Evolutionary conservation across 352 stramenopile genomes (phyloP), one percentile per base, ranked within the genome.

Genomic region (Globisporangium sylvaticum): DNA sequence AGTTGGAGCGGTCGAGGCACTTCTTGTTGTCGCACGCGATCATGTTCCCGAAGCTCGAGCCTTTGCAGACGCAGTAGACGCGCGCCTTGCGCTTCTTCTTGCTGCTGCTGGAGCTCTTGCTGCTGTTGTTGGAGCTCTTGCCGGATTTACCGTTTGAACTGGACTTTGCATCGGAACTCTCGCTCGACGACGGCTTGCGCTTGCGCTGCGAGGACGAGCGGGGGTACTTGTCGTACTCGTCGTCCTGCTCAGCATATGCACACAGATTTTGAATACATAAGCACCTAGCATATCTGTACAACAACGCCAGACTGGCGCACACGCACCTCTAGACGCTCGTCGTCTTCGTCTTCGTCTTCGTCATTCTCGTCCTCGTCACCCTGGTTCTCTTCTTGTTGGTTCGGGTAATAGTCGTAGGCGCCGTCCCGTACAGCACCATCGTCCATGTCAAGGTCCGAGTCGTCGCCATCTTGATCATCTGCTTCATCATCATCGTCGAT

Each of bases 1-100:
- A 94, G 69, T 94, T 94, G 31, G 82, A 91, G 10, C 83, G 84
- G 61, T 94, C 86, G 7, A 78, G 68, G 55, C 86, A 94, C 46
- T 76, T 89, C 39, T 89, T 90, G 75, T 90, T 91, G 62, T 94
- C 83, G 61, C 86, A 94, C 27, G 86, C 86, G 58, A 94, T 94
- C 86, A 94, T 94, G 65, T 90, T 84, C 37, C 84, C 83, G 58
- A 87, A 89, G 68, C 82, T 92, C 24, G 70, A 64, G 66, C 82
- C 82, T 56, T 90, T 87, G 78, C 86, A 94, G 44, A 89, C 78
- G 66, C 86, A 94, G 67, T 92, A 94, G 22, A 88, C 57, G 14
- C 80, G 77, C 67, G 75, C 74, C 70, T 90, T 92, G 58, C 86
- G 81, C 48, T 90, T 87, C 61, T 89, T 80, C 64, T 85, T 89